These are phyloP conservation scores for Angomonas desouzai DNA, from an alignment of 208 protist species.

Conservation along the genomic window DNA sequence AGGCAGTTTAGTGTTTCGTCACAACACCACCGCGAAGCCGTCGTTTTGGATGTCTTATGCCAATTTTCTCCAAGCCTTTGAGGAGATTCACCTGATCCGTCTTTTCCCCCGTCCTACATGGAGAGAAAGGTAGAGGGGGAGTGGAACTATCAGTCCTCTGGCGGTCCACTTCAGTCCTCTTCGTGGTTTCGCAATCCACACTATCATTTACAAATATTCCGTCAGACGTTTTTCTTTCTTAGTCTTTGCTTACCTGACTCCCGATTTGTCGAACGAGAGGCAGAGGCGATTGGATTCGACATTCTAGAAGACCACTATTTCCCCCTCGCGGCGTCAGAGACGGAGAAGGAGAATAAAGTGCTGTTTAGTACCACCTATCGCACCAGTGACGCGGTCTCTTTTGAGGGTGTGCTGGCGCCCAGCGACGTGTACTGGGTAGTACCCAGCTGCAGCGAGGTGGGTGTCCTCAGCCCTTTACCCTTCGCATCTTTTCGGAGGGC, in stretches of 20 bases:
- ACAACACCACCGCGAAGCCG: constrained; percentile 12
- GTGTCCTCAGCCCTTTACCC: constrained; percentile 51
- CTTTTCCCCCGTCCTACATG: constrained; percentile 49
- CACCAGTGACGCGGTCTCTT: constrained; percentile 44
- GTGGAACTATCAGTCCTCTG: constrained; percentile 53
- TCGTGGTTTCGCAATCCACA: constrained; percentile 80
- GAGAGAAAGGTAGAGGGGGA: constrained; percentile 41
- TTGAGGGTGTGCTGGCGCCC: constrained; percentile 49
- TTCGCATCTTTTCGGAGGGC: constrained; percentile 46
- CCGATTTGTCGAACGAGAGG: constrained; percentile 27
- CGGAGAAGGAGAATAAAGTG: constrained; percentile 15
- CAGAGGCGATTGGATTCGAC: constrained; percentile 34
- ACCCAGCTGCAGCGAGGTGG: constrained; percentile 49
- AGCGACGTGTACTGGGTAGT: constrained; percentile 77
- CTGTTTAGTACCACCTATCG: constrained; percentile 50
- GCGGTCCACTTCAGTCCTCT: constrained; percentile 34
- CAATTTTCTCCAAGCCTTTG: constrained; percentile 67
- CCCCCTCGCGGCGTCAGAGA: constrained; percentile 23
- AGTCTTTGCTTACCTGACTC: constrained; percentile 59
- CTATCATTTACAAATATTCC: constrained; percentile 46
- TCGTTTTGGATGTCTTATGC: constrained; percentile 86
- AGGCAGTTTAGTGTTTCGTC: background rate
- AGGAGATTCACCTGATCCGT: constrained; percentile 59
- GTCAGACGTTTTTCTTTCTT: constrained; percentile 45
- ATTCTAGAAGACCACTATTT: constrained; percentile 43